phyloP scores from a whole-genome alignment of 805 yeast genomes.

The Saccharomyces cerevisiae region DNA sequence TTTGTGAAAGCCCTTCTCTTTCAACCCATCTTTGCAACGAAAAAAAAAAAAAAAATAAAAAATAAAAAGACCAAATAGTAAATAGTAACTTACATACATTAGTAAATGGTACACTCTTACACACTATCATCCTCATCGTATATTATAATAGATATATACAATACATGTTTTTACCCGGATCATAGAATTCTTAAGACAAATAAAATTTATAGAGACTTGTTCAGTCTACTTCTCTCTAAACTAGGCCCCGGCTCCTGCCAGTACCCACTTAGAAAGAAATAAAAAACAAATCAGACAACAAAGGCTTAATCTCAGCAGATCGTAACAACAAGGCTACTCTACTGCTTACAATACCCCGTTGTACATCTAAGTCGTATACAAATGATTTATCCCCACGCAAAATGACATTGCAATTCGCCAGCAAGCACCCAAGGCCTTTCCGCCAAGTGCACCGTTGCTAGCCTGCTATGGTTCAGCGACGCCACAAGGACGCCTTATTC shows the following conservation, averaged over 20 bases:
- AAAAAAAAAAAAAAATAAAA: neutral
- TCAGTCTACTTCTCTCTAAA: constrained; percentile 4
- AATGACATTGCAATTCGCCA: constrained; percentile 37
- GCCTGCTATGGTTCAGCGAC: constrained; percentile 39
- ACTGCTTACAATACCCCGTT: constrained; percentile 43
- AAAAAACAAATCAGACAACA: constrained; percentile 14
- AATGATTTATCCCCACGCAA: constrained; percentile 42
- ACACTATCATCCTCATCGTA: no score
- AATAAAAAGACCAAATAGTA: no score
- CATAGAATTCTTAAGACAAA: neutral
- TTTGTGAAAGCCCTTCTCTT: neutral
- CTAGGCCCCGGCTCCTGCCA: constrained; percentile 7
- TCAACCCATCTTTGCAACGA: neutral
- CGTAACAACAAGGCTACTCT: constrained; percentile 49
- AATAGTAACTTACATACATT: no score
- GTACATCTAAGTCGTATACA: constrained; percentile 40
- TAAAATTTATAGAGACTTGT: neutral
- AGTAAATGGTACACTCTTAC: no score
- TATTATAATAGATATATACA: no score
- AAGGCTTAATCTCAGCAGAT: constrained; percentile 36
- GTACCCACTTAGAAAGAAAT: constrained; percentile 3
- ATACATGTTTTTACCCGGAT: neutral
- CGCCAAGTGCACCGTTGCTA: constrained; percentile 32
- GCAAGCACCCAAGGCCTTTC: constrained; percentile 36
- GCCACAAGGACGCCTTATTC: constrained; percentile 34